A percentile compares a stretch with the other conserved stretches of the same genome.
phyloP scores from a whole-genome alignment of 73 alveolate species.

The Paramecium bursaria region DNA sequence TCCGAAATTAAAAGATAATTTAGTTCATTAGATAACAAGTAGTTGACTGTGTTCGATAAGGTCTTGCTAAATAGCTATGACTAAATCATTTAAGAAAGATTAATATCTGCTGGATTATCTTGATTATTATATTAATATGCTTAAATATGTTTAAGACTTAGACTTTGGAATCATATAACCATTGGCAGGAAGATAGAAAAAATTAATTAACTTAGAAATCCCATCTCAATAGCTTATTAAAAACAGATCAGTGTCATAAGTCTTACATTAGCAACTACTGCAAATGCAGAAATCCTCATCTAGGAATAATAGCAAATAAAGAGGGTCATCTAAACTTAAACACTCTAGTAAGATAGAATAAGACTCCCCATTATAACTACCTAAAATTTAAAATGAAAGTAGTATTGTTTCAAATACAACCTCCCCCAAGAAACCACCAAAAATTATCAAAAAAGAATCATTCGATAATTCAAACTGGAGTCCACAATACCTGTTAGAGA shows the following conservation, averaged over 20 bases:
- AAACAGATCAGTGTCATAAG: constrained; percentile 46
- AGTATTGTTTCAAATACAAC: background rate
- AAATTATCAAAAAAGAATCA: constrained; percentile 11
- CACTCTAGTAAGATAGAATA: no score
- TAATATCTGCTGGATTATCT: no score
- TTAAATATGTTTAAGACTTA: constrained; percentile 51
- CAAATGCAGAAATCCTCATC: constrained; percentile 44
- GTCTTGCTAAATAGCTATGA: no score
- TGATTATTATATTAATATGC: constrained; percentile 4
- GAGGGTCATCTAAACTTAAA: no score
- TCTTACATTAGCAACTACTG: constrained; percentile 31
- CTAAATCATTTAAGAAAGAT: no score
- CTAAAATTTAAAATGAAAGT: background rate
- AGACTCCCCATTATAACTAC: background rate
- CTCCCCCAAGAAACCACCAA: background rate
- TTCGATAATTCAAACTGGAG: background rate
- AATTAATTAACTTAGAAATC: constrained; percentile 3
- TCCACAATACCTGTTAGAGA: constrained; percentile 21
- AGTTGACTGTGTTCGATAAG: no score
- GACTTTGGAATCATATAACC: constrained; percentile 49
- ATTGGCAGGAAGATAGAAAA: constrained; percentile 5
- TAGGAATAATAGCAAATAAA: constrained; percentile 36
- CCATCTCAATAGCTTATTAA: constrained; percentile 38
- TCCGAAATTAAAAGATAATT: no score
- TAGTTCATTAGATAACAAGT: no score